These are phyloP conservation scores for Bretziella fagacearum DNA, from an alignment of 2,329 filamentous ascomycete species.

Conservation along the genomic window DNA sequence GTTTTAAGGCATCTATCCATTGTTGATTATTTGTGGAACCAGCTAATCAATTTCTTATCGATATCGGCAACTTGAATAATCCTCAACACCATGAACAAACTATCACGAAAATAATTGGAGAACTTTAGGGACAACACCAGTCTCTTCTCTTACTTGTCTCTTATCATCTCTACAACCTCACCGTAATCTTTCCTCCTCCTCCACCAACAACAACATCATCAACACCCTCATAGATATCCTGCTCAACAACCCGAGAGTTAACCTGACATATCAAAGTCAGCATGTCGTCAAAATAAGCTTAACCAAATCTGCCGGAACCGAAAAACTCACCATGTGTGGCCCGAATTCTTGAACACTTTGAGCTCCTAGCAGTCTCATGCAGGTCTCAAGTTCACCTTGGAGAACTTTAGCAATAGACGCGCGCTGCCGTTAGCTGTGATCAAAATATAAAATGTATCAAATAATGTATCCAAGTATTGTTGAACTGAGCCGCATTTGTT, in stretches of 20 bases:
- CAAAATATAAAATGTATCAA: neutral
- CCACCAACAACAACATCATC: neutral
- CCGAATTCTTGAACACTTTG: neutral
- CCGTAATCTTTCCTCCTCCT: no score
- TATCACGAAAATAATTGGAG: no score
- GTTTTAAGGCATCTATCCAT: no score
- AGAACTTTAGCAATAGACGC: constrained; percentile 3
- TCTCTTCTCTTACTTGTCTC: no score
- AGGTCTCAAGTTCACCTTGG: neutral
- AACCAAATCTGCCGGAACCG: neutral
- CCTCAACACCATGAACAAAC: no score
- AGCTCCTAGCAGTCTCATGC: neutral
- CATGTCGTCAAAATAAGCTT: neutral
- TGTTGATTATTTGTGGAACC: no score
- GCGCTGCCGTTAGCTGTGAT: constrained; percentile 22
- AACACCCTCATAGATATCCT: neutral
- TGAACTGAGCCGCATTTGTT: no score
- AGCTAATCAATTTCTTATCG: no score
- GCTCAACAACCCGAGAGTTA: neutral
- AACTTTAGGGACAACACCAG: no score
- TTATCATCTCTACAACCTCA: no score
- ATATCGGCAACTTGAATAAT: no score
- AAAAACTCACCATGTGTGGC: neutral
- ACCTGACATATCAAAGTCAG: neutral
- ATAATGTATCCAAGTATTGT: no score